Evolutionary conservation across 2,329 filamentous ascomycete genomes (phyloP).

Genomic region (Neofusicoccum kwambonambiense): DNA sequence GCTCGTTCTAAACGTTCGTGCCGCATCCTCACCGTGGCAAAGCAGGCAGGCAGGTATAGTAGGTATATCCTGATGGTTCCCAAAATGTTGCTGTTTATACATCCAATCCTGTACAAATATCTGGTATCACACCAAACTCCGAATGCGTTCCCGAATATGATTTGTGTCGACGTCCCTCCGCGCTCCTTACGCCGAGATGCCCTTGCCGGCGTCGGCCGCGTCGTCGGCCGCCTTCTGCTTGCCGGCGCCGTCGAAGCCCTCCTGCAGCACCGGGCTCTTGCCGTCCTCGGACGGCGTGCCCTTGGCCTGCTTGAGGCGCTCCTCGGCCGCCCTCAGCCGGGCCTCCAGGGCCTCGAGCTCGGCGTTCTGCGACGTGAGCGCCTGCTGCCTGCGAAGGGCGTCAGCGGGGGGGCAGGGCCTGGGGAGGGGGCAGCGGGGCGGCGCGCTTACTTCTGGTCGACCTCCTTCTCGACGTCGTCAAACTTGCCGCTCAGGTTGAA

Average conservation of each 20-base stretch:
- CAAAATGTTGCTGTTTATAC: conserved; percentile 15
- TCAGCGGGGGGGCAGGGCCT: neutral
- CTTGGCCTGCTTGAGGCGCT: conserved; percentile 57
- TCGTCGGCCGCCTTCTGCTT: neutral
- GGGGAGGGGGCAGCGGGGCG: neutral
- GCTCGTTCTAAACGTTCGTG: neutral
- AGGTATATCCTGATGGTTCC: conserved; percentile 13
- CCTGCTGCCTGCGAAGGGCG: conserved; percentile 65
- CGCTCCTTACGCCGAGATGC: conserved; percentile 8
- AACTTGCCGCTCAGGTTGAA: conserved; percentile 83
- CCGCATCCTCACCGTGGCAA: neutral
- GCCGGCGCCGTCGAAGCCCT: neutral
- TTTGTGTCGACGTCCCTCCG: neutral
- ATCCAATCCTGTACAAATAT: conserved; percentile 17
- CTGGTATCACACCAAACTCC: conserved; percentile 17
- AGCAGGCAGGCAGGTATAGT: neutral
- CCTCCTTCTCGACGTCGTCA: conserved; percentile 69
- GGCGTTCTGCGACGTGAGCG: conserved; percentile 68
- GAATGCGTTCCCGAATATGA: conserved; percentile 5
- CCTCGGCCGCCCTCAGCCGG: conserved; percentile 80
- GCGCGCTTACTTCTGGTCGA: conserved; percentile 76
- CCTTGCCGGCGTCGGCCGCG: conserved; percentile 6
- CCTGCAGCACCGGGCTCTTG: conserved; percentile 1
- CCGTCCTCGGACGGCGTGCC: conserved; percentile 26
- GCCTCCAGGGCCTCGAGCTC: conserved; percentile 86